Evolutionary conservation across 108 stramenopile species (phyloP).

Genomic region (Conticribra weissflogii): DNA sequence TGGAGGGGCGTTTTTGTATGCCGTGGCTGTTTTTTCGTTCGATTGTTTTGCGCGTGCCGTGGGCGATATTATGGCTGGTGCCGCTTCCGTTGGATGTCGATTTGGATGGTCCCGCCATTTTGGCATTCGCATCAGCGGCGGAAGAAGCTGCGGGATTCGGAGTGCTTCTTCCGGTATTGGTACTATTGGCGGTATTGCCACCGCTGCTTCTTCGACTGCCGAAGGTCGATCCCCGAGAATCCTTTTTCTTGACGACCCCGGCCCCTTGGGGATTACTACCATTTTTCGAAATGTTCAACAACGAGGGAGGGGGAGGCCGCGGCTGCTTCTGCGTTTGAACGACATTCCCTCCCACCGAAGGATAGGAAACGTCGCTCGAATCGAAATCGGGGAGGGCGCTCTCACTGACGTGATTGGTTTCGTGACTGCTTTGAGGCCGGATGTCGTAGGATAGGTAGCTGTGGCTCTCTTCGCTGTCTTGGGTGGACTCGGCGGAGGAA

Average conservation of each 20-base stretch:
- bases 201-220: not conserved
- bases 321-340: not conserved
- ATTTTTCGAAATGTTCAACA: too few relatives aligned
- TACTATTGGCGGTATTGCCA: not conserved
- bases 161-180: not conserved
- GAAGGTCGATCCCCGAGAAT: not conserved
- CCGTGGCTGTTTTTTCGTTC: too few relatives aligned
- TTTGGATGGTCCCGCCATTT: not conserved
- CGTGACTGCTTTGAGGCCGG: too few relatives aligned
- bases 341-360: not conserved
- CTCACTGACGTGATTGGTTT: too few relatives aligned
- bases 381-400: not conserved
- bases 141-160: not conserved
- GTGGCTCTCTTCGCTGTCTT: too few relatives aligned
- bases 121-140: too few relatives aligned
- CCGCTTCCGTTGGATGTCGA: not conserved
- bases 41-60: too few relatives aligned
- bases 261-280: too few relatives aligned
- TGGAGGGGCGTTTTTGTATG: not conserved
- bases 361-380: constrained; percentile 2
- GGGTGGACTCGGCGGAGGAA: too few relatives aligned
- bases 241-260: too few relatives aligned
- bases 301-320: constrained; percentile 3
- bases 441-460: too few relatives aligned
- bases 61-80: not conserved